Conservation (phyloP, 2,329 filamentous ascomycete genomes). For the Diaporthe vaccinii region DNA sequence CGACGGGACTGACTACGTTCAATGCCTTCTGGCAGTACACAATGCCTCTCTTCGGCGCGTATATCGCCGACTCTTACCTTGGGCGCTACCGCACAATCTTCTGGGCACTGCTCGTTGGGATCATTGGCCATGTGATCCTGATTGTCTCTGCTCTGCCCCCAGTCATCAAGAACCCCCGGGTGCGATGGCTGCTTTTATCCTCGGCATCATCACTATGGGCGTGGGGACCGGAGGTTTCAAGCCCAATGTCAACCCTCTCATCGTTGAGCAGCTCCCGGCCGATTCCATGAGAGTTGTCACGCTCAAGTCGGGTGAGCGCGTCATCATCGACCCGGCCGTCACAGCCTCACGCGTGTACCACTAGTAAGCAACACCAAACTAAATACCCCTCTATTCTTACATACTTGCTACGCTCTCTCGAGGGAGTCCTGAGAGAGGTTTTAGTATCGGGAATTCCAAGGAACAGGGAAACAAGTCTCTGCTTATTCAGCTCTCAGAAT, state of each 20-base stretch:
- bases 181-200: constrained; percentile 64
- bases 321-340: constrained; percentile 74
- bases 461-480: neutral
- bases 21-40: constrained; percentile 70
- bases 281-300: constrained; percentile 68
- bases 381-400: too few relatives aligned
- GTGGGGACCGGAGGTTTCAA: constrained; percentile 83
- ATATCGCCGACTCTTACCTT: constrained; percentile 67
- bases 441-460: neutral
- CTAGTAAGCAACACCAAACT: constrained; percentile 51
- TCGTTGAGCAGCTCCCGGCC: constrained; percentile 74
- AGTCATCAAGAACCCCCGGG: constrained; percentile 7
- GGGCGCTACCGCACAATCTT: constrained; percentile 79
- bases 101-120: constrained; percentile 70
- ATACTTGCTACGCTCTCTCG: too few relatives aligned
- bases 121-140: constrained; percentile 76
- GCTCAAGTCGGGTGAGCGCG: constrained; percentile 68
- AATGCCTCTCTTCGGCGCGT: constrained; percentile 61
- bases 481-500: too few relatives aligned
- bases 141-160: constrained; percentile 33
- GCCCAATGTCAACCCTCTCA: constrained; percentile 76
- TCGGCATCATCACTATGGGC: constrained; percentile 65
- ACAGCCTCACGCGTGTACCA: constrained; percentile 75
- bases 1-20: constrained; percentile 51
- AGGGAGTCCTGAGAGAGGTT: too few relatives aligned